Evolutionary conservation across 495 filamentous ascomycete genomes (phyloP), one percentile per base, ranked within the genome.

Genomic region (Pseudomonodictys pantanalensis): DNA sequence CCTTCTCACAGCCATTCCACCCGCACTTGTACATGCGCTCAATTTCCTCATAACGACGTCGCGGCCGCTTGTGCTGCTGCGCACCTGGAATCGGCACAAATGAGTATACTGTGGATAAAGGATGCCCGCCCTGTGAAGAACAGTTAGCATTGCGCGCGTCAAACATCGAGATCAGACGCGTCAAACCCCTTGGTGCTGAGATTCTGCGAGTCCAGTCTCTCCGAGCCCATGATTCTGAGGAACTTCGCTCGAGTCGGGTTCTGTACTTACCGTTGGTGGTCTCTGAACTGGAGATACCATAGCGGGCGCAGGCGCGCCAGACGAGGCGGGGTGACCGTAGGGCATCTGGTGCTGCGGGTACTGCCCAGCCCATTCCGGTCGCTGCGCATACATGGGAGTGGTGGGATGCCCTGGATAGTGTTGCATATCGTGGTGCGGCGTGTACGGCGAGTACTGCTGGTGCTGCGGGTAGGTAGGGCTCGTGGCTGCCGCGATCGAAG

Each of bases 1-100:
- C 92, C 75, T 97, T 97, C 70, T 97, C 93, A 71, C 93, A 98
- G 3, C 92, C 92, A 59, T 96, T 89, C 89, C 91, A 97, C 9
- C 93, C 93, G 75, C 93, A 98, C 74, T 96, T 97, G 77, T 98
- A 98, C 93, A 98, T 98, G 57, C 93, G 86, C 78, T 98, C 93
- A 69, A 98, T 98, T 72, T 98, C 93, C 76, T 98, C 93, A 68
- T 96, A 98, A 29, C 93, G 84, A 62, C 93, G 83, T 64, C 93
- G 85, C 20, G 93, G 93, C 44, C 93, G 85, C 79, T 98, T 98
- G 73, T 97, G 92, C 72, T 98, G 93, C 69, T 96, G 91, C 26
- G 93, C 90, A 49, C 93, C 93, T 11, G 93, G 93, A 71, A 98
- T 98, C 1, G 93, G 93, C 44, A 98, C 93, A 70, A 98, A 98